A percentile compares a stretch with the other conserved stretches of the same genome.
Conservation (phyloP, 2,329 filamentous ascomycete genomes). For the Alternaria sp. region DNA sequence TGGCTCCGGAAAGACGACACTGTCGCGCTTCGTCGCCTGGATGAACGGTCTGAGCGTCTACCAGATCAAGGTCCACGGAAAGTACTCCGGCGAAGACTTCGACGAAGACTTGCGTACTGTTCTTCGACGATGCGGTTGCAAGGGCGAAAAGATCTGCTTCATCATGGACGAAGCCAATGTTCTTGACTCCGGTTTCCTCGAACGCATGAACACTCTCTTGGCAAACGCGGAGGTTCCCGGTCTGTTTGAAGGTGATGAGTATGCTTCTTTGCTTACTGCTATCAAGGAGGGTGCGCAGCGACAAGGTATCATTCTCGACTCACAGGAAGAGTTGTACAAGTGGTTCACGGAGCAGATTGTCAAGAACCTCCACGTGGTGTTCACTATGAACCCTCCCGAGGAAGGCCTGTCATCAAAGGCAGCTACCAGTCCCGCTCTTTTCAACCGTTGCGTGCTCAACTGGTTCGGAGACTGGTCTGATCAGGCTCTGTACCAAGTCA, state of each 20-base stretch:
- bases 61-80: conserved; percentile 99
- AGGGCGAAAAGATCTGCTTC: conserved; percentile 99
- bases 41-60: conserved; percentile 99
- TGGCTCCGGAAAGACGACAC: conserved; percentile 96
- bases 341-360: conserved; percentile 99
- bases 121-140: conserved; percentile 90
- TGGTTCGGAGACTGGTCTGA: conserved; percentile 99
- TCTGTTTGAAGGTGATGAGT: conserved; percentile 98
- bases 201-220: conserved; percentile 98
- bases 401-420: conserved; percentile 95
- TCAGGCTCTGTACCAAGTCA: conserved; percentile 97
- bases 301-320: conserved; percentile 93
- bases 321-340: conserved; percentile 99
- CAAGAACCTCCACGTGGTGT: conserved; percentile 98
- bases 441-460: conserved; percentile 99
- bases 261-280: conserved; percentile 97
- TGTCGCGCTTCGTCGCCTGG: conserved; percentile 98
- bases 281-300: conserved; percentile 98
- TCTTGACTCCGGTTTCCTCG: conserved; percentile 95
- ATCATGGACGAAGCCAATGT: conserved; percentile 99
- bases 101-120: conserved; percentile 97
- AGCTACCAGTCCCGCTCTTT: conserved; percentile 94
- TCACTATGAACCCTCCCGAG: conserved; percentile 99
- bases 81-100: conserved; percentile 98
- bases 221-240: conserved; percentile 99